phyloP scores from a whole-genome alignment of 2,329 filamentous ascomycete genomes.

The Arthroderma uncinatum region DNA sequence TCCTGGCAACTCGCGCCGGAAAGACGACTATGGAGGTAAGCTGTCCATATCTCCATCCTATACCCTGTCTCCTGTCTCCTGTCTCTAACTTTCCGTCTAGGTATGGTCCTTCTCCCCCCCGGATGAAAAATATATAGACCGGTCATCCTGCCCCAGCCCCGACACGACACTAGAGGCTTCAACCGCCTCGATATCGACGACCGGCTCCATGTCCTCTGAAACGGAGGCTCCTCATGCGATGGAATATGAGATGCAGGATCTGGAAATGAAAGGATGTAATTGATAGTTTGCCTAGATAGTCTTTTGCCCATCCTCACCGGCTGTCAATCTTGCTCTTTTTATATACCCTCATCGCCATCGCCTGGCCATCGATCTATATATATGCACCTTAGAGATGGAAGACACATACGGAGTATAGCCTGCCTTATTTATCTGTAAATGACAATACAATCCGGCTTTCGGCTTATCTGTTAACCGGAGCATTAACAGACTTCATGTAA shows the following conservation, averaged over 20 bases:
- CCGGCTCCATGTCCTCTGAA: background rate
- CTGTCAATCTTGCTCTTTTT: background rate
- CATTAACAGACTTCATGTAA: no score
- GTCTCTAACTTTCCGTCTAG: conserved; percentile 38
- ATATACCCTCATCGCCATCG: background rate
- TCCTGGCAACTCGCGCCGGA: conserved; percentile 73
- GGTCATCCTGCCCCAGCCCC: conserved; percentile 3
- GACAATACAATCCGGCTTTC: background rate
- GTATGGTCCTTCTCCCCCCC: conserved; percentile 93
- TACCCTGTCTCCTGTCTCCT: background rate
- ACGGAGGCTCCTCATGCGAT: background rate
- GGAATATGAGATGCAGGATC: conserved; percentile 10
- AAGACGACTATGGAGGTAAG: conserved; percentile 92
- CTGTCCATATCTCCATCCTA: background rate
- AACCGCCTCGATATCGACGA: background rate
- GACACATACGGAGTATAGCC: background rate
- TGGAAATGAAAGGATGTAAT: conserved; percentile 9
- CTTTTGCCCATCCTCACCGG: background rate
- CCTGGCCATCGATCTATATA: background rate
- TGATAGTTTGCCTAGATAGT: background rate
- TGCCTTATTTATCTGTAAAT: background rate
- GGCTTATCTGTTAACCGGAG: background rate
- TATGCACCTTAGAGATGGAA: background rate
- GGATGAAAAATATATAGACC: conserved; percentile 43
- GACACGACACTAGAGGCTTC: conserved; percentile 5